phyloP scores from a whole-genome alignment of 257 asterid species.

The Petunia axillaris region DNA sequence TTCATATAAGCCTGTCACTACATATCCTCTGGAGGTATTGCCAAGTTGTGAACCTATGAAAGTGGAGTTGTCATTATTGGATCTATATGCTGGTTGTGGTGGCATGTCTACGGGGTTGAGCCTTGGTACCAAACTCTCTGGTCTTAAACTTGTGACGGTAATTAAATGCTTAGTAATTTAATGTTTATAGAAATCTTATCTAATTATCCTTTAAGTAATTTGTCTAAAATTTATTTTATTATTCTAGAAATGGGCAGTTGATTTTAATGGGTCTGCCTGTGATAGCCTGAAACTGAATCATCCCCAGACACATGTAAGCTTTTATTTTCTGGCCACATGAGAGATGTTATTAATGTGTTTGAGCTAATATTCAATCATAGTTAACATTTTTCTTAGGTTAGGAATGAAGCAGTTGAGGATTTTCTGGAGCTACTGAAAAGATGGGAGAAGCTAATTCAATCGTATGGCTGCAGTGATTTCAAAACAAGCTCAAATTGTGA shows the following conservation, averaged over 20 bases:
- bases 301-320: conserved; percentile 77
- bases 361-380: not conserved
- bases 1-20: conserved; percentile 38
- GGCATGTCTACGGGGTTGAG: conserved; percentile 97
- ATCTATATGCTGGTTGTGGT: conserved; percentile 89
- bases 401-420: conserved; percentile 79
- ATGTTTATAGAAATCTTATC: not conserved
- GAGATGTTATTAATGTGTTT: conserved; percentile 17
- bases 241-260: conserved; percentile 91
- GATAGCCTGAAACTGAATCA: conserved; percentile 83
- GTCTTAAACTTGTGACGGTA: conserved; percentile 73
- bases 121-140: conserved; percentile 77
- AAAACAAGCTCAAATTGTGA: conserved; percentile 37
- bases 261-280: conserved; percentile 69
- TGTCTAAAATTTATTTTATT: not conserved
- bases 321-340: conserved; percentile 1
- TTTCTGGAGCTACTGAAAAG: conserved; percentile 71
- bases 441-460: conserved; percentile 71
- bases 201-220: not conserved
- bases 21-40: conserved; percentile 44
- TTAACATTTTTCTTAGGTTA: conserved; percentile 58
- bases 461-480: conserved; percentile 44
- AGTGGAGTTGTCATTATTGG: conserved; percentile 62
- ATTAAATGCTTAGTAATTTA: conserved; percentile 2
- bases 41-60: conserved; percentile 47